phyloP scores from a whole-genome alignment of 352 stramenopile genomes.

The Globisporangium nunn region DNA sequence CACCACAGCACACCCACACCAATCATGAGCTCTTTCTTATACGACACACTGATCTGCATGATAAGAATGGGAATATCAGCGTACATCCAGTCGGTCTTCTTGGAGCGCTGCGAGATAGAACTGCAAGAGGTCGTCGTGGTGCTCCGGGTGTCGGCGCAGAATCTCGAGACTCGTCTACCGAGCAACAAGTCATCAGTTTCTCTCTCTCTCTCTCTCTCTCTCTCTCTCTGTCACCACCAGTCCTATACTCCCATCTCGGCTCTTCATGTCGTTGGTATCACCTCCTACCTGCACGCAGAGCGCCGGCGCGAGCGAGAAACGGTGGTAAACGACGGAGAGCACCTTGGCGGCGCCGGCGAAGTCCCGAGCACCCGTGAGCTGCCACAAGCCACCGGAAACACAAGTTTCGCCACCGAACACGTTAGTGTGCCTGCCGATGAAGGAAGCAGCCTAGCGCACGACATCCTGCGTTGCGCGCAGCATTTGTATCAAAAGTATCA shows the following conservation, averaged over 20 bases:
- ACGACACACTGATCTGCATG: too few species aligned
- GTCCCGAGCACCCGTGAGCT: conserved; percentile 67
- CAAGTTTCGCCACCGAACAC: neutral
- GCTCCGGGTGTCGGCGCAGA: conserved; percentile 43
- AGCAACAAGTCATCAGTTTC: neutral
- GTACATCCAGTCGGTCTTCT: conserved; percentile 32
- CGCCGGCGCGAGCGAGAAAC: conserved; percentile 46
- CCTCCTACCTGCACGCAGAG: conserved; percentile 55
- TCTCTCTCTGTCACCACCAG: too few species aligned
- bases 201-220: neutral
- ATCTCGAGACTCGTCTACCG: conserved; percentile 70
- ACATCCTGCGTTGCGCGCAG: neutral
- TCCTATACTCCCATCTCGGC: neutral
- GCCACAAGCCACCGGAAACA: neutral
- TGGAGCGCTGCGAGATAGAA: conserved; percentile 51
- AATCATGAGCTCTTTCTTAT: conserved; percentile 13
- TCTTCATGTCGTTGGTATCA: neutral
- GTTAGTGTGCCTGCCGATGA: neutral
- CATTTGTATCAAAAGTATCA: neutral
- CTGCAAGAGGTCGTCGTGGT: conserved; percentile 38
- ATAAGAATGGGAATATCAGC: too few species aligned
- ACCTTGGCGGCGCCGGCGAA: conserved; percentile 63
- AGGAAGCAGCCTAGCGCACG: too few species aligned
- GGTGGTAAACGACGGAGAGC: conserved; percentile 59
- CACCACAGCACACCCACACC: neutral